These are phyloP conservation scores for Podaxis sp. DNA, from an alignment of 768 basidiomycete genomes.

Conservation along the genomic window DNA sequence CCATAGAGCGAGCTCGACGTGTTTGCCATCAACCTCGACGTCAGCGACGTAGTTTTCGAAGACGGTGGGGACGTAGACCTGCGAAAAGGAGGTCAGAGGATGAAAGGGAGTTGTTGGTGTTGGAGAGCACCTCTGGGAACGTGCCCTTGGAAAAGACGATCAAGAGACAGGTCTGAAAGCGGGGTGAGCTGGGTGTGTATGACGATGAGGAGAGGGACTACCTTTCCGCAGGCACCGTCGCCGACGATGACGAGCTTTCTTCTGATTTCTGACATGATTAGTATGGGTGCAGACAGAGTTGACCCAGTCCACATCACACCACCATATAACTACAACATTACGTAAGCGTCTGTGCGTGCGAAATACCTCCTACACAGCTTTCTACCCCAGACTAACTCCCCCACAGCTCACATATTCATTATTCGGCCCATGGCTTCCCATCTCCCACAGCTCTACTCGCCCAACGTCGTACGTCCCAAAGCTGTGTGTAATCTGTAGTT, in stretches of 20 bases:
- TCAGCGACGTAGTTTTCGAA: conserved; percentile 99
- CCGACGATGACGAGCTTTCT: conserved; percentile 99
- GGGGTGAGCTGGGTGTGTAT: not conserved
- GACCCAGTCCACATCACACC: conserved; percentile 13
- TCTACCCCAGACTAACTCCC: conserved; percentile 26
- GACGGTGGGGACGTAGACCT: conserved; percentile 99
- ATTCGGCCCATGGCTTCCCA: conserved; percentile 65
- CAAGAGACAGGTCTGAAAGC: conserved; percentile 77
- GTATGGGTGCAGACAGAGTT: conserved; percentile 13
- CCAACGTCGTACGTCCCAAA: conserved; percentile 54
- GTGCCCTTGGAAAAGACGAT: conserved; percentile 97
- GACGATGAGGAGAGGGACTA: conserved; percentile 24
- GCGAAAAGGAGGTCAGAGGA: conserved; percentile 1
- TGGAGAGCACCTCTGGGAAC: conserved; percentile 78
- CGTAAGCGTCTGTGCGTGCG: conserved; percentile 16
- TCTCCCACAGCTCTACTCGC: conserved; percentile 64
- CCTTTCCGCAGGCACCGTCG: conserved; percentile 97
- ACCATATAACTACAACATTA: conserved; percentile 14
- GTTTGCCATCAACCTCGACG: conserved; percentile 97
- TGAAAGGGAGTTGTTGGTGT: not conserved
- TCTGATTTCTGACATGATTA: conserved; percentile 91
- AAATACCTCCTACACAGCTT: not conserved
- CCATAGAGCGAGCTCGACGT: conserved; percentile 98
- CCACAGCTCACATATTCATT: conserved; percentile 60
- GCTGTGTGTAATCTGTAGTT: conserved; percentile 18